Percentiles rank a stretch among this genome's conserved stretches.
These are phyloP conservation scores for Epichloe gansuensis DNA, from an alignment of 2,329 filamentous ascomycete species.

Conservation along the genomic window DNA sequence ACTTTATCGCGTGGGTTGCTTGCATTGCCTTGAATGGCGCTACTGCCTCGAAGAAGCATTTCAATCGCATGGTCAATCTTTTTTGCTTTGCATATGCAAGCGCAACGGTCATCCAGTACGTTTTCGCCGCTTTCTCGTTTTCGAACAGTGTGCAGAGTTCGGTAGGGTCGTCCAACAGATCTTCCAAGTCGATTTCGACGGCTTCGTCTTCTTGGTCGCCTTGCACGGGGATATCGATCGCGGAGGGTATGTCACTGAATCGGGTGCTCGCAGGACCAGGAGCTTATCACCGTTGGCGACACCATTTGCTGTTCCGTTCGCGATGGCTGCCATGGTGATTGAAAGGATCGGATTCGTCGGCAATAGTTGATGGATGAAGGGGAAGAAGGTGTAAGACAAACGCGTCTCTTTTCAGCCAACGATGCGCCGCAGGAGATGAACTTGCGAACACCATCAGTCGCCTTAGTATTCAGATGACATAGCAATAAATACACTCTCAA, in stretches of 20 bases:
- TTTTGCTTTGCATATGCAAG: slow-evolving; percentile 90
- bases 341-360: not conserved
- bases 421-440: slow-evolving; percentile 19
- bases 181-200: slow-evolving; percentile 87
- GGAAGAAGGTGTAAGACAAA: slow-evolving; percentile 7
- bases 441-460: slow-evolving; percentile 18
- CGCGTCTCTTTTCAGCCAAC: slow-evolving; percentile 19
- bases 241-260: slow-evolving; percentile 52
- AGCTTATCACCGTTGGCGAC: slow-evolving; percentile 25
- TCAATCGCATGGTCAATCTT: slow-evolving; percentile 78
- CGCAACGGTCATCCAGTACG: slow-evolving; percentile 96
- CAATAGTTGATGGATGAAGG: not conserved
- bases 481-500: slow-evolving; percentile 10
- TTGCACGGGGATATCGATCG: slow-evolving; percentile 55
- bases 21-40: slow-evolving; percentile 56
- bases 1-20: slow-evolving; percentile 71
- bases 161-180: slow-evolving; percentile 83
- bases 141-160: slow-evolving; percentile 92
- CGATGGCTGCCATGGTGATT: slow-evolving; percentile 29
- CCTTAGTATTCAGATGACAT: slow-evolving; percentile 14
- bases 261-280: slow-evolving; percentile 36
- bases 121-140: slow-evolving; percentile 82
- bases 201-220: slow-evolving; percentile 55
- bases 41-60: slow-evolving; percentile 61
- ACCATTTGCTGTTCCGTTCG: slow-evolving; percentile 34